These are phyloP conservation scores for Eimeria praecox DNA, from an alignment of 169 alveolate species.

Conservation along the genomic window DNA sequence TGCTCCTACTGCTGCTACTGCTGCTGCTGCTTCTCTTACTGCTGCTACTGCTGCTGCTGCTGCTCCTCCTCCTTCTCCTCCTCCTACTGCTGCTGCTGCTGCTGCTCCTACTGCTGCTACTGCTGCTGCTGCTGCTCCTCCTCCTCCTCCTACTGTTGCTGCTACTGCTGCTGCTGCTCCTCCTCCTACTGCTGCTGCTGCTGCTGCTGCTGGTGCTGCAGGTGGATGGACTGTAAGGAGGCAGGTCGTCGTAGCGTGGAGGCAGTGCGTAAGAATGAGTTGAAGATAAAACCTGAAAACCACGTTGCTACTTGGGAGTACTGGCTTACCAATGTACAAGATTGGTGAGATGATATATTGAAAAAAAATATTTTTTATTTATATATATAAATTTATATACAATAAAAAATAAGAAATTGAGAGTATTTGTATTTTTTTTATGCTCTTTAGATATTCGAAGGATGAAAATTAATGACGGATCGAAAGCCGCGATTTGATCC, in stretches of 20 bases:
- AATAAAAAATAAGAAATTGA: not conserved
- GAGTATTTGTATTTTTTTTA: not conserved
- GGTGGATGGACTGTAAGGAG: constrained; percentile 95
- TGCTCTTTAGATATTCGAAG: too few species aligned
- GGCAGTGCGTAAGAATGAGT: constrained; percentile 95
- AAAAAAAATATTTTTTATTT: too few species aligned
- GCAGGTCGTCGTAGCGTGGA: constrained; percentile 95
- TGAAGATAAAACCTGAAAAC: constrained; percentile 96
- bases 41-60: not conserved
- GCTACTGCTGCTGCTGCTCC: constrained; percentile 30
- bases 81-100: not conserved
- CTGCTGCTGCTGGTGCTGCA: constrained; percentile 14
- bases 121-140: not conserved
- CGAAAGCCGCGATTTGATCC: too few species aligned
- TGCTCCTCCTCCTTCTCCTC: too few species aligned
- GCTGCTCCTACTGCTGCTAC: not conserved
- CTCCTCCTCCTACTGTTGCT: not conserved
- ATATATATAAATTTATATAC: too few species aligned
- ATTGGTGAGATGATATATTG: constrained; percentile 94
- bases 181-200: not conserved
- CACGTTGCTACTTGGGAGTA: constrained; percentile 97
- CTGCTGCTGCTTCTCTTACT: not conserved
- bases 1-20: not conserved
- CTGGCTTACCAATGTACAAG: constrained; percentile 99
- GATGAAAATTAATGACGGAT: too few species aligned